Conservation (phyloP, 257 asterid species). For the Nicotiana undulata region DNA sequence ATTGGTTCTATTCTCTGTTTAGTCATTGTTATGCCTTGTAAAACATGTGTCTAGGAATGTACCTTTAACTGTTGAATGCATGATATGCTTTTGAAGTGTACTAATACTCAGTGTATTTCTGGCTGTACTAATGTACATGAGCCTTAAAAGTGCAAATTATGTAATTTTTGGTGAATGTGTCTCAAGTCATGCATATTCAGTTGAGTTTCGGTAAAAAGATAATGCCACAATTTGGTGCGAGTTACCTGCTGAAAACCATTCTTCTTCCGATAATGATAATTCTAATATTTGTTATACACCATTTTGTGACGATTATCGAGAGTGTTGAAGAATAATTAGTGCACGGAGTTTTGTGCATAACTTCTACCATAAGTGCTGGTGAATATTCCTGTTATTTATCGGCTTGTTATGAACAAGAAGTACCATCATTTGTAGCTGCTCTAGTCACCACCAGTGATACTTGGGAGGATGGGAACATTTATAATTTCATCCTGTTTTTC, state of each 20-base stretch:
- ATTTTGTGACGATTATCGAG: not conserved
- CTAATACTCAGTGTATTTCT: not conserved
- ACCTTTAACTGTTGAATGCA: not conserved
- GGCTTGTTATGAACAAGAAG: not conserved
- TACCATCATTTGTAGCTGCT: not conserved
- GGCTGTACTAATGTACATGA: not conserved
- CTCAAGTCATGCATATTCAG: not conserved
- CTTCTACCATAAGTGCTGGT: not conserved
- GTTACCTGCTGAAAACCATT: not conserved
- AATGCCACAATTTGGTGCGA: not conserved
- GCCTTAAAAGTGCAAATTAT: not conserved
- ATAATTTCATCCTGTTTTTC: not conserved
- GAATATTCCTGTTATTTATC: not conserved
- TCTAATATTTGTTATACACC: not conserved
- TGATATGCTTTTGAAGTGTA: not conserved
- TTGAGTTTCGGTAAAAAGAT: not conserved
- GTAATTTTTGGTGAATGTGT: not conserved
- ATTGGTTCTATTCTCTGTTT: not conserved
- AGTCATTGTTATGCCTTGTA: not conserved
- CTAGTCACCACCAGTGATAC: not conserved
- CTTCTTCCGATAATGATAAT: not conserved
- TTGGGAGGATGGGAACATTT: not conserved
- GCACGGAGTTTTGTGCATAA: not conserved
- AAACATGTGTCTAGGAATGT: not conserved
- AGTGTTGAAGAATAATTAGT: conserved; percentile 1